A percentile compares a stretch with the other conserved stretches of the same genome.
Conservation (phyloP, 495 filamentous ascomycete genomes). For the Neurospora cerealis region DNA sequence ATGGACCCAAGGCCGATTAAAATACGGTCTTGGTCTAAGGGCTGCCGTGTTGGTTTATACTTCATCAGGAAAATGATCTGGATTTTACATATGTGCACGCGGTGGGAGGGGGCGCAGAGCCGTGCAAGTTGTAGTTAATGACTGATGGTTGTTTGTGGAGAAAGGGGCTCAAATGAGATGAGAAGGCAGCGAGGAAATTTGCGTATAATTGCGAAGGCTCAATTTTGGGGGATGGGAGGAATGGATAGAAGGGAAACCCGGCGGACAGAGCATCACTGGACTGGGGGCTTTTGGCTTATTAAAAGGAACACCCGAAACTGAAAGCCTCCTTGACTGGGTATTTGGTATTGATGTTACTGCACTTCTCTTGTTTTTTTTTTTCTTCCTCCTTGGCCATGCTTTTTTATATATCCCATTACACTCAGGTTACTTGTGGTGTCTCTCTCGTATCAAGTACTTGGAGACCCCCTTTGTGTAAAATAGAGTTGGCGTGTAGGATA, state of each 20-base stretch:
- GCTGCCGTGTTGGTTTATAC: not conserved
- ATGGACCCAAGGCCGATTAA: constrained; percentile 8
- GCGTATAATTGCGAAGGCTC: not conserved
- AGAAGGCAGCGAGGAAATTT: not conserved
- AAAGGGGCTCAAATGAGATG: not conserved
- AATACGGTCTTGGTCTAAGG: not conserved
- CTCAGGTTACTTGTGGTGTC: not conserved
- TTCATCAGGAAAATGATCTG: not conserved
- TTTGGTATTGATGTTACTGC: not conserved
- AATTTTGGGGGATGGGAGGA: not conserved
- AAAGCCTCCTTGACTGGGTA: not conserved
- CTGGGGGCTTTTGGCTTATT: not conserved
- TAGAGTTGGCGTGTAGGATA: not conserved
- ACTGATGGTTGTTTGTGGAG: not conserved
- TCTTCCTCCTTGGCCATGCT: not conserved
- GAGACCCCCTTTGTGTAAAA: not conserved
- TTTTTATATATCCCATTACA: not conserved
- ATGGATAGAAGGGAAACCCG: not conserved
- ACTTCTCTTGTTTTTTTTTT: not conserved
- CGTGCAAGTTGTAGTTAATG: not conserved
- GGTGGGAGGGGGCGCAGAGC: not conserved
- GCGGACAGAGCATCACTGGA: not conserved
- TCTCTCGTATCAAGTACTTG: not conserved
- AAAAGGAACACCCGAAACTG: not conserved
- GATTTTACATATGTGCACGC: not conserved